Evolutionary conservation across 768 basidiomycete species (phyloP).

Genomic region (Termitomyces sp.): DNA sequence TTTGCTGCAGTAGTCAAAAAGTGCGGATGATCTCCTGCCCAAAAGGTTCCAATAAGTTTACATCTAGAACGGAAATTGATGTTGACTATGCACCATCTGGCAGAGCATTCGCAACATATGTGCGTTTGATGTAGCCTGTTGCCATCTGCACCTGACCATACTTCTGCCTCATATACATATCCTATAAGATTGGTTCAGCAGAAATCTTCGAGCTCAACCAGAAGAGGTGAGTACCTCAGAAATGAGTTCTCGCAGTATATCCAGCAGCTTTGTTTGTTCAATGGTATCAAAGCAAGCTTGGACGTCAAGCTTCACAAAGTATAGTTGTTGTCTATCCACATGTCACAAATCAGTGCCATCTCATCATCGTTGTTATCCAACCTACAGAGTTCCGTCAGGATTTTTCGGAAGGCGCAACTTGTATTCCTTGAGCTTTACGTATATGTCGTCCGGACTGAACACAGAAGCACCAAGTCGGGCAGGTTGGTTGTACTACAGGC

Average conservation of each 20-base stretch:
- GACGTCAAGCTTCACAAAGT: constrained; percentile 96
- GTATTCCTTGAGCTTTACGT: constrained; percentile 64
- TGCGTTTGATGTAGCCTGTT: constrained; percentile 51
- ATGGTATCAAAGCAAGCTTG: constrained; percentile 97
- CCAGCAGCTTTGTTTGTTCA: constrained; percentile 77
- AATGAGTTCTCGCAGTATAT: constrained; percentile 68
- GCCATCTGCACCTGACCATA: constrained; percentile 62
- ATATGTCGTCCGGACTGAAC: constrained; percentile 79
- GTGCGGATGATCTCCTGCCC: constrained; percentile 66
- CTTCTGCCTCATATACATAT: constrained; percentile 64
- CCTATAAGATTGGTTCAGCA: constrained; percentile 33
- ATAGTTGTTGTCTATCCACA: constrained; percentile 72
- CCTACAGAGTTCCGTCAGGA: constrained; percentile 47
- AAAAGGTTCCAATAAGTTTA: not conserved
- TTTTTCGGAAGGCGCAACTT: constrained; percentile 44
- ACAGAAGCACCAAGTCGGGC: constrained; percentile 76
- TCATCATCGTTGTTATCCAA: not conserved
- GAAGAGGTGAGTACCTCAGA: constrained; percentile 46
- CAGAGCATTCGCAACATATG: constrained; percentile 54
- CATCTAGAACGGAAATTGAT: not conserved
- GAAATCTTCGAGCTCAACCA: not conserved
- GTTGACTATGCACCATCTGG: constrained; percentile 48
- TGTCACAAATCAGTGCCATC: not conserved
- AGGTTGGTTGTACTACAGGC: constrained; percentile 51
- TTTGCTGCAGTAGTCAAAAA: constrained; percentile 68